Percentiles rank a stretch among this genome's conserved stretches.
These are phyloP conservation scores for Selaginella moellendorffii DNA, from an alignment of 75 land plant species.

Conservation along the genomic window DNA sequence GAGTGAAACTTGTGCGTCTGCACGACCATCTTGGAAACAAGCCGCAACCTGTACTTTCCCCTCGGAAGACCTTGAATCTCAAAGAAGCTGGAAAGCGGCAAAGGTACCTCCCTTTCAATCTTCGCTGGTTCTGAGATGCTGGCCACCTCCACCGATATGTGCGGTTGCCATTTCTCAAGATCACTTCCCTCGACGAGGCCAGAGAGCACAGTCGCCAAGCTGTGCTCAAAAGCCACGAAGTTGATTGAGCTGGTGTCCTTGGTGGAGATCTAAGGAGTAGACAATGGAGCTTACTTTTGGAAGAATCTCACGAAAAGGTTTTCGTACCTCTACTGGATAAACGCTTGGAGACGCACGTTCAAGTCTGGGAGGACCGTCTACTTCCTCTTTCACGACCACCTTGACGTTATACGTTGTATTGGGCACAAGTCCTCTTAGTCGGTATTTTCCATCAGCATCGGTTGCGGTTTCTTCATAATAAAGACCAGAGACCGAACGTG, in stretches of 20 bases:
- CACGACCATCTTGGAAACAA: conserved; percentile 30
- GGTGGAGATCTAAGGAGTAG: conserved; percentile 37
- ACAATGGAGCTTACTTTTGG: no score
- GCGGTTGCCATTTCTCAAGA: conserved; percentile 42
- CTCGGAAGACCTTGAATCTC: conserved; percentile 60
- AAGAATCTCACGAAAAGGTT: neutral
- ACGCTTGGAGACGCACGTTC: conserved; percentile 81
- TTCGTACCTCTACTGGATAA: conserved; percentile 40
- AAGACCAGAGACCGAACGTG: conserved; percentile 66
- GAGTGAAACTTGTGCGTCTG: conserved; percentile 43
- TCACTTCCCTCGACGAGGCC: conserved; percentile 59
- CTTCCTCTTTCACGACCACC: conserved; percentile 41
- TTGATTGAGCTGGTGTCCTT: conserved; percentile 60
- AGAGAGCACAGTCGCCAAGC: conserved; percentile 53
- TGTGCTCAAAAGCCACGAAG: conserved; percentile 74
- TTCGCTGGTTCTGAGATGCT: conserved; percentile 42
- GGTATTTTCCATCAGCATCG: conserved; percentile 60
- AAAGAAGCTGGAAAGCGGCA: conserved; percentile 67
- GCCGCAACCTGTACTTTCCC: conserved; percentile 52
- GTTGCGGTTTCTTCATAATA: conserved; percentile 84
- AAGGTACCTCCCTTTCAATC: conserved; percentile 41
- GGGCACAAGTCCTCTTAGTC: conserved; percentile 77
- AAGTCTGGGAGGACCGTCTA: conserved; percentile 25
- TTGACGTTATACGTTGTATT: conserved; percentile 51
- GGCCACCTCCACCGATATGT: conserved; percentile 51